phyloP scores from a whole-genome alignment of 352 stramenopile genomes.

The Blastocystis sp. region DNA sequence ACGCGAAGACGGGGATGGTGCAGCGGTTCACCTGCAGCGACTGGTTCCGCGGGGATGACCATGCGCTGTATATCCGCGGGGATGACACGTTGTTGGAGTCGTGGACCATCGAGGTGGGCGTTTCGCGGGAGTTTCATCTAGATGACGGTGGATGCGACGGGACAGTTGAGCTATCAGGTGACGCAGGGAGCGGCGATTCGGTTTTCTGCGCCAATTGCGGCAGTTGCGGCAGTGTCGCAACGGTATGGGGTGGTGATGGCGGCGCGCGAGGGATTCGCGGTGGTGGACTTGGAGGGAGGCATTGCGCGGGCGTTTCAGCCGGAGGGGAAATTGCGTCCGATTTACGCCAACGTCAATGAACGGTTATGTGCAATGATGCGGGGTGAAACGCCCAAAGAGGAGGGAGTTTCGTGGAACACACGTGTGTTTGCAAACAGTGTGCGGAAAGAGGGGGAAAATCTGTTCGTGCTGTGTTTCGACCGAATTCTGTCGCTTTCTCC shows the following conservation, averaged over 20 bases:
- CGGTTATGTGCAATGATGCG: not conserved
- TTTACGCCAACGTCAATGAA: slow-evolving; percentile 26
- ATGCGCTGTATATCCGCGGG: slow-evolving; percentile 1
- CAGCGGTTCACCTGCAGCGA: not conserved
- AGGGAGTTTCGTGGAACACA: not conserved
- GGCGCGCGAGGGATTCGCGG: not conserved
- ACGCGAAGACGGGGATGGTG: slow-evolving; percentile 2
- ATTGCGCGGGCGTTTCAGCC: not conserved
- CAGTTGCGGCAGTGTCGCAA: not conserved
- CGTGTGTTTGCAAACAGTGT: not conserved
- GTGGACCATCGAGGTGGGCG: not conserved
- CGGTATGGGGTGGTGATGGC: not conserved
- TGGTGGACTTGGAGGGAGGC: not conserved
- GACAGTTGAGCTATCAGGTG: not conserved
- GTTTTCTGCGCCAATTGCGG: not conserved
- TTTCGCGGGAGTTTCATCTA: not conserved
- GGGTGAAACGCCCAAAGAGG: not conserved
- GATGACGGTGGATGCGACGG: not conserved
- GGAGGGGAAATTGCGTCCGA: not conserved
- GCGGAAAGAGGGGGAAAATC: not conserved
- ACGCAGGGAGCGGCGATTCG: not conserved
- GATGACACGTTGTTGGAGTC: not conserved
- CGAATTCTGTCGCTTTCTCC: not conserved
- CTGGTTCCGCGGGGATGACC: not conserved
- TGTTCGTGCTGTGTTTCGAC: slow-evolving; percentile 5